Evolutionary conservation across 805 yeast species (phyloP).

Genomic region (Saccharomyces paradoxus): DNA sequence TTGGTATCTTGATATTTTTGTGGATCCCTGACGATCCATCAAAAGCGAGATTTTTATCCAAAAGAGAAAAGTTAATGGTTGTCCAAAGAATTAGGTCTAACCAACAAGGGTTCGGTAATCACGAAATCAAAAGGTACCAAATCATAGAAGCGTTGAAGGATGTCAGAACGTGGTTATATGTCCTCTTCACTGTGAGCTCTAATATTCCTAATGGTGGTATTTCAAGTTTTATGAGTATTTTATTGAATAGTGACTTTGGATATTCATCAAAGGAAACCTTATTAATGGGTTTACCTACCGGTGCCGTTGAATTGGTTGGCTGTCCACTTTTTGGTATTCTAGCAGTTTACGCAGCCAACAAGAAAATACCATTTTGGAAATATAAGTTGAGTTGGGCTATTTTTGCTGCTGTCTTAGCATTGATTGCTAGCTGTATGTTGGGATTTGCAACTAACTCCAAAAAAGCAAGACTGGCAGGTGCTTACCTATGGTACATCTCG

Average conservation of each 20-base stretch:
- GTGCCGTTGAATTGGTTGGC: constrained; percentile 37
- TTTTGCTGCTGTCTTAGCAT: constrained; percentile 26
- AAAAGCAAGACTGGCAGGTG: constrained; percentile 34
- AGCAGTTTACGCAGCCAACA: constrained; percentile 16
- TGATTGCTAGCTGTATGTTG: constrained; percentile 35
- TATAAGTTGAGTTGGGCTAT: constrained; percentile 29
- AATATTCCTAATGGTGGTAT: constrained; percentile 50
- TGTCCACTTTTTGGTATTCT: constrained; percentile 25
- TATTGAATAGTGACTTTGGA: constrained; percentile 37
- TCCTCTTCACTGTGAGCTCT: constrained; percentile 34
- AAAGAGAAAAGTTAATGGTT: constrained; percentile 38
- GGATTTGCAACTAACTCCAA: constrained; percentile 34
- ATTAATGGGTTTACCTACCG: constrained; percentile 39
- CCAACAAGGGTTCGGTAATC: constrained; percentile 53
- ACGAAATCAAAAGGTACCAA: constrained; percentile 47
- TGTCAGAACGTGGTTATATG: constrained; percentile 40
- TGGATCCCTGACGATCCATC: constrained; percentile 53
- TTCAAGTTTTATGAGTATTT: constrained; percentile 40
- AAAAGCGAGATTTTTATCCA: constrained; percentile 36
- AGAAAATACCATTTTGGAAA: constrained; percentile 12
- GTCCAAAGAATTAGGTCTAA: constrained; percentile 47
- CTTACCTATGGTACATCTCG: constrained; percentile 28
- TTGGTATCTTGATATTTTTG: constrained; percentile 40
- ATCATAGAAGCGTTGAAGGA: constrained; percentile 45
- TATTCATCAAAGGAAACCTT: constrained; percentile 35